Percentiles rank a stretch among this genome's conserved stretches.
These are phyloP conservation scores for Beauveria varroae DNA, from an alignment of 2,329 filamentous ascomycete genomes.

Conservation along the genomic window DNA sequence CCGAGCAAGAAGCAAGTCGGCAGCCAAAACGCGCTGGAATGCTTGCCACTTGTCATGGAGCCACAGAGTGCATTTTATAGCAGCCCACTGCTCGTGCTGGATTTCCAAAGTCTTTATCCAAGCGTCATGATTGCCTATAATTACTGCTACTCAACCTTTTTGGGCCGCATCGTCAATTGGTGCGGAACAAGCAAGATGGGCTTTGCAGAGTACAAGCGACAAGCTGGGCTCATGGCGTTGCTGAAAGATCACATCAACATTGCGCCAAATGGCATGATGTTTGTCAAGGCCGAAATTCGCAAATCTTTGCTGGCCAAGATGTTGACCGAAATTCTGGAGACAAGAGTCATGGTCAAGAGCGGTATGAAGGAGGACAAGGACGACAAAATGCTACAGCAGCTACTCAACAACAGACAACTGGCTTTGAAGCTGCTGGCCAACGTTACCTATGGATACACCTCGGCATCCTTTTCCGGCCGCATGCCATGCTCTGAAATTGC, in stretches of 20 bases:
- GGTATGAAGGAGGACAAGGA: slow-evolving; percentile 93
- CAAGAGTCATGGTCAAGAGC: slow-evolving; percentile 93
- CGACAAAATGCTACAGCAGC: slow-evolving; percentile 74
- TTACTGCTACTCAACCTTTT: slow-evolving; percentile 94
- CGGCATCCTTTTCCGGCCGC: slow-evolving; percentile 88
- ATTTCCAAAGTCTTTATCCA: slow-evolving; percentile 94
- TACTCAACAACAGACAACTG: slow-evolving; percentile 88
- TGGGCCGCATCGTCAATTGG: slow-evolving; percentile 81
- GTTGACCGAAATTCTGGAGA: slow-evolving; percentile 92
- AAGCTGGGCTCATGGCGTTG: slow-evolving; percentile 66
- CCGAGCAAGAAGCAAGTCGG: slow-evolving; percentile 89
- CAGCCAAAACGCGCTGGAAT: slow-evolving; percentile 88
- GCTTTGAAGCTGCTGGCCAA: slow-evolving; percentile 97
- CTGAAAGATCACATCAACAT: slow-evolving; percentile 85
- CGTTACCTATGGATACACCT: slow-evolving; percentile 96
- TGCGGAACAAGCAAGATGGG: slow-evolving; percentile 92
- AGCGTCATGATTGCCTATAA: slow-evolving; percentile 99
- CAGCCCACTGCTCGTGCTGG: slow-evolving; percentile 80
- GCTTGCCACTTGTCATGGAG: slow-evolving; percentile 93
- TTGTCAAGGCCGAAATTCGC: slow-evolving; percentile 73
- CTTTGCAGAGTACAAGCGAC: slow-evolving; percentile 77
- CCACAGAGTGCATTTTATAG: slow-evolving; percentile 91
- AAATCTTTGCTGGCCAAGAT: slow-evolving; percentile 93
- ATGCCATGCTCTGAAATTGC: slow-evolving; percentile 99
- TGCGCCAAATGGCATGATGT: slow-evolving; percentile 95